Conservation (phyloP, 495 filamentous ascomycete genomes). For the Podospora conica region DNA sequence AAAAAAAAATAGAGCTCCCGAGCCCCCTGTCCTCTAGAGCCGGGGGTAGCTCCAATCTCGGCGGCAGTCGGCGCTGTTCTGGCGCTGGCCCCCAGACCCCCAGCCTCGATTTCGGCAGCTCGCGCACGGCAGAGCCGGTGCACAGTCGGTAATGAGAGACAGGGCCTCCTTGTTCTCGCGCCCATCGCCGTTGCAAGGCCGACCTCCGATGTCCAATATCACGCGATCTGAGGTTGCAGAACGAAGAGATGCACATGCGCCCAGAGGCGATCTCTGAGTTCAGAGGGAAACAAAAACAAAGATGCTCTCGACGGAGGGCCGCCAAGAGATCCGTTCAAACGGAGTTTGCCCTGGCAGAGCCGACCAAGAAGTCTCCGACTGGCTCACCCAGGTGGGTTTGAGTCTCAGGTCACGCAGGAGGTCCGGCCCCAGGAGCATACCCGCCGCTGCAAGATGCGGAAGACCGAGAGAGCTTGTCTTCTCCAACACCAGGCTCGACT, state of each 20-base stretch:
- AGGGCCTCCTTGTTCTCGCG: neutral
- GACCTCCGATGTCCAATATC: neutral
- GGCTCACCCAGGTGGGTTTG: conserved; percentile 5
- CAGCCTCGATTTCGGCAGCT: conserved; percentile 24
- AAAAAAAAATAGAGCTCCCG: conserved; percentile 1
- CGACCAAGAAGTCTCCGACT: conserved; percentile 1
- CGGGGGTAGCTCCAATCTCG: conserved; percentile 4
- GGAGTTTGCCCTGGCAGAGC: neutral
- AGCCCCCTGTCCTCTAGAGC: neutral
- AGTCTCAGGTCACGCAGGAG: conserved; percentile 22
- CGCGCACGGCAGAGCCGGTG: conserved; percentile 26
- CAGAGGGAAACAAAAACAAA: neutral
- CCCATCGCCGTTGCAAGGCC: neutral
- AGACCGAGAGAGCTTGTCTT: neutral
- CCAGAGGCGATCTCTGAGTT: neutral
- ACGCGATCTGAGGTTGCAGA: neutral
- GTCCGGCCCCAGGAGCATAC: conserved; percentile 1
- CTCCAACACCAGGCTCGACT: neutral
- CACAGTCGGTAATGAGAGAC: conserved; percentile 23
- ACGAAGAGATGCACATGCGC: neutral
- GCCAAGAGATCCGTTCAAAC: conserved; percentile 4
- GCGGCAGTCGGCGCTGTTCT: conserved; percentile 4
- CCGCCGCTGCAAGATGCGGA: neutral
- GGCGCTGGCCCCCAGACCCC: conserved; percentile 3
- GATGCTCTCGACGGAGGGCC: neutral